Conservation (phyloP, 129 eudicot species). For the Helichrysum umbraculigerum region DNA sequence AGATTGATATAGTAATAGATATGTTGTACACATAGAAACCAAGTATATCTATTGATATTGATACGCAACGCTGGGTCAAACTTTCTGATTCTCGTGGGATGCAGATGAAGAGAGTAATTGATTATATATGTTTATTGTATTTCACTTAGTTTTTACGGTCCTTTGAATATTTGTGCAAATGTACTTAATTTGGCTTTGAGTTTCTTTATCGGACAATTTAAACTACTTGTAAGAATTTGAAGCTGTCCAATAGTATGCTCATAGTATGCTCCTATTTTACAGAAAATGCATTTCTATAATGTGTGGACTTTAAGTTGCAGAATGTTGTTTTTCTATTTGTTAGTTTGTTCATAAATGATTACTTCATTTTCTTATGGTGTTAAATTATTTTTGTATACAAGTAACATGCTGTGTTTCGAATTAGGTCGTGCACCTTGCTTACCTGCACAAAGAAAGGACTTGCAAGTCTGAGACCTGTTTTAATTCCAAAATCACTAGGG, state of each 20-base stretch:
- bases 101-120: not conserved
- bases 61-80: not conserved
- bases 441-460: constrained; percentile 80
- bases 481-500: constrained; percentile 37
- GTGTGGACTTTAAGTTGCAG: not conserved
- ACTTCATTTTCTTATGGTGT: not conserved
- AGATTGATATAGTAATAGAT: not conserved
- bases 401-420: not conserved
- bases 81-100: not conserved
- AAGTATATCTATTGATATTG: not conserved
- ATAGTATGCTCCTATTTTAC: not conserved
- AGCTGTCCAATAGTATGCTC: not conserved
- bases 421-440: constrained; percentile 83
- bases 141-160: not conserved
- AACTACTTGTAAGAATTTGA: not conserved
- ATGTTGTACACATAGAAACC: not conserved
- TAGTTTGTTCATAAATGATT: not conserved
- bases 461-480: constrained; percentile 49
- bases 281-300: not conserved
- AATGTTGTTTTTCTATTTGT: not conserved
- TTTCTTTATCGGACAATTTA: not conserved
- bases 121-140: not conserved
- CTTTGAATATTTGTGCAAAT: not conserved
- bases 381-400: not conserved
- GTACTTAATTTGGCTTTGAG: not conserved